Conservation (phyloP, 2,329 filamentous ascomycete species). For the Cercospora nicotianae region DNA sequence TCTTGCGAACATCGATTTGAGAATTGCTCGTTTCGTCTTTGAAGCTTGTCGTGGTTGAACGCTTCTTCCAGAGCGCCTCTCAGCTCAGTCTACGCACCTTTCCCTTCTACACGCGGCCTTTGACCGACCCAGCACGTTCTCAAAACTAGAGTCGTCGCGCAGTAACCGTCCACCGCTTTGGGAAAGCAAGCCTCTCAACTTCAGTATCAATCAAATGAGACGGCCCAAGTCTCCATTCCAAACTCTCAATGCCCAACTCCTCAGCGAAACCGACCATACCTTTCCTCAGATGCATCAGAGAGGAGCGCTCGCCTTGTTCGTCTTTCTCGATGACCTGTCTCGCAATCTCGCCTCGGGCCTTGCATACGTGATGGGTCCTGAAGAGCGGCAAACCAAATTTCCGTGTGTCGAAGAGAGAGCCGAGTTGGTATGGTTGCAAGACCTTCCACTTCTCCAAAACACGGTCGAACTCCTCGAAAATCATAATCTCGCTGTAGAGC, state of each 20-base stretch:
- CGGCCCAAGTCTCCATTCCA: background rate
- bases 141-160: too few relatives aligned
- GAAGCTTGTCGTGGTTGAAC: too few relatives aligned
- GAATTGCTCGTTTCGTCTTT: too few relatives aligned
- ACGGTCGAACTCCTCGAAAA: background rate
- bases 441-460: background rate
- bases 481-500: background rate
- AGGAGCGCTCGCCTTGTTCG: background rate
- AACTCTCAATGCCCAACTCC: background rate
- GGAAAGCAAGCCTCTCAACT: background rate
- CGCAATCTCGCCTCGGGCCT: too few relatives aligned
- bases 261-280: background rate
- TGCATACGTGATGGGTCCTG: too few relatives aligned
- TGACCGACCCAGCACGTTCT: too few relatives aligned
- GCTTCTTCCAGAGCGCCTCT: background rate
- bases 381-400: background rate
- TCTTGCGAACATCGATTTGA: too few relatives aligned
- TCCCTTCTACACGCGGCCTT: too few relatives aligned
- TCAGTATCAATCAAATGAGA: background rate
- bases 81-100: background rate
- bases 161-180: background rate
- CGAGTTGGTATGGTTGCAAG: background rate
- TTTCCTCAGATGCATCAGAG: background rate
- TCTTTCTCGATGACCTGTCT: too few relatives aligned
- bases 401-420: background rate